Evolutionary conservation across 106 monocot species (phyloP), one percentile per base, ranked within the genome.

Genomic region (Alisma plantagoaquatica): DNA sequence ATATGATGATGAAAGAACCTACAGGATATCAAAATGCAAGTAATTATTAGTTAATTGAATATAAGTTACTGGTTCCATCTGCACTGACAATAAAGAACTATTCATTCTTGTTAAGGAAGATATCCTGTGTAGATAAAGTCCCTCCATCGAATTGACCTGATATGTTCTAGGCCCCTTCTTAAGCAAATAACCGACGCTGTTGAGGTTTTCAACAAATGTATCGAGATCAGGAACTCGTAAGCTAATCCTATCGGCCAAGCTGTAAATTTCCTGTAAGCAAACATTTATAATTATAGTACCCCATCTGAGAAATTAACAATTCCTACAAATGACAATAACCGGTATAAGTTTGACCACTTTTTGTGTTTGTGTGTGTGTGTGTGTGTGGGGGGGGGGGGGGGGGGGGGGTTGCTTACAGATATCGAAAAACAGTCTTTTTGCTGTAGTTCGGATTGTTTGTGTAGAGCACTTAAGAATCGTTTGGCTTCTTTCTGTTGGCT

Each of bases 401-500:
- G 35, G 35, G 35, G 35, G 35, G 35, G 35, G 35, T 5, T 5
- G 35, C 80, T 81, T 73, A 85, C 91, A 54, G 84, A 78, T 47
- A 85, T 82, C 26, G 85, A 77, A 53, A 90, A 90, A 31, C 81
- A 85, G 56, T 98, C 85, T 46, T 86, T 90, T 56, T 77, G 75
- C 53, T 67, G 65, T 53, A 79, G 58, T 32, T 98, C 90, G 19
- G 84, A 98, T 62, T 98, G 76, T 46, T 98, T 85, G 60, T 90
- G 71, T 10, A 98, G 81, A 23, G 88, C 89, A 41, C 71, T 79
- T 27, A 96, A 48, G 68, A 88, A 84, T 68, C 81, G 77, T 35
- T 89, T 98, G 45, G 81, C 84, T 52, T 85, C 84, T 56, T 98
- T 98, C 41, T 90, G 89, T 33, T 79, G 75, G 57, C 96, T 98